Conservation (phyloP, 148 eudicot genomes). For the Cornus kousa region DNA sequence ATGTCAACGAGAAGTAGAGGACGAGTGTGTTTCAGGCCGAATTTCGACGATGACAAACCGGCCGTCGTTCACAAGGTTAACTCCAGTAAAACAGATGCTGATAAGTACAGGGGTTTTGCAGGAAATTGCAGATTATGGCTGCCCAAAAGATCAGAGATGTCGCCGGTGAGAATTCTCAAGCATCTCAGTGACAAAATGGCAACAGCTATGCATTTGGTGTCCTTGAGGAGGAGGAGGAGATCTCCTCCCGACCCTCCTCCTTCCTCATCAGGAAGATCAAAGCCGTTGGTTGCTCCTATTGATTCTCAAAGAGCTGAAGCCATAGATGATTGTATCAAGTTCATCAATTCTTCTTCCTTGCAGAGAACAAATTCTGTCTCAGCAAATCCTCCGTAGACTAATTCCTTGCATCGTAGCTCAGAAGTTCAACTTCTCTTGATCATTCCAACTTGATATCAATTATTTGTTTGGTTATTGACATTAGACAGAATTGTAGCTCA, state of each 20-base stretch:
- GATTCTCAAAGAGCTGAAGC: constrained; percentile 55
- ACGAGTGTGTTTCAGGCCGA: not conserved
- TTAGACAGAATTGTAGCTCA: too few species aligned
- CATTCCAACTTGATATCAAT: not conserved
- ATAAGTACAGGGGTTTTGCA: not conserved
- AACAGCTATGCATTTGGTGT: constrained; percentile 9
- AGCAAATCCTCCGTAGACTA: not conserved
- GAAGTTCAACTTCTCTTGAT: not conserved
- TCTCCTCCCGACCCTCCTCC: constrained; percentile 16
- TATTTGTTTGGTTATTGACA: not conserved
- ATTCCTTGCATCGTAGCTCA: not conserved
- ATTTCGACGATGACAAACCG: not conserved
- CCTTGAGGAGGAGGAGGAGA: not conserved
- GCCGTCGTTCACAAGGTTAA: constrained; percentile 15
- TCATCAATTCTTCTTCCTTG: constrained; percentile 39
- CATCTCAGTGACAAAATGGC: constrained; percentile 21
- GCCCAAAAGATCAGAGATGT: constrained; percentile 12
- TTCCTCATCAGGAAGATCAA: constrained; percentile 20
- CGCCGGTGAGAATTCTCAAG: constrained; percentile 16
- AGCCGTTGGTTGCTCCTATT: constrained; percentile 25
- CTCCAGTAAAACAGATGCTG: constrained; percentile 10
- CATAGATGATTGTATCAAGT: constrained; percentile 51
- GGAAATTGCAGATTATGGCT: constrained; percentile 20
- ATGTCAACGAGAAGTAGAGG: constrained; percentile 10
- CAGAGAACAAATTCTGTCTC: constrained; percentile 28